These are phyloP conservation scores for Mucor velutinosus DNA, from an alignment of 371 early-diverging fungal species.

Conservation along the genomic window DNA sequence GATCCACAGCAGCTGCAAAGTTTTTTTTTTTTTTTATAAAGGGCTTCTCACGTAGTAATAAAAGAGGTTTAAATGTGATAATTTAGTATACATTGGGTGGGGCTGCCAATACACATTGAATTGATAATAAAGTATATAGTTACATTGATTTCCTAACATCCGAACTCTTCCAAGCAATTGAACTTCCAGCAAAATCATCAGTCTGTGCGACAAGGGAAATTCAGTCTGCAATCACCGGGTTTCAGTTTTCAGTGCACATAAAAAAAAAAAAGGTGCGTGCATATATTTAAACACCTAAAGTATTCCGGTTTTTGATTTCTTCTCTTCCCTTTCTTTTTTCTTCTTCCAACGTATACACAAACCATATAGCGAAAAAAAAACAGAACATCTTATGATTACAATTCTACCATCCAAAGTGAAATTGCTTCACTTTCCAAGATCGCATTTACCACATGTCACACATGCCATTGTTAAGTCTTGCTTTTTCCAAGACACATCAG, in stretches of 20 bases:
- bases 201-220: background rate
- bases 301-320: background rate
- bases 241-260: background rate
- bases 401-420: slow-evolving; percentile 49
- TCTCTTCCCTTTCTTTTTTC: background rate
- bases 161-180: background rate
- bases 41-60: no score
- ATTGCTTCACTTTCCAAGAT: slow-evolving; percentile 48
- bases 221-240: background rate
- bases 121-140: background rate
- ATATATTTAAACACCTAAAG: background rate
- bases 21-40: no score
- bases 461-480: slow-evolving; percentile 70
- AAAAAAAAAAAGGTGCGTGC: background rate
- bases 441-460: slow-evolving; percentile 49
- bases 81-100: no score
- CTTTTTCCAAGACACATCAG: slow-evolving; percentile 51
- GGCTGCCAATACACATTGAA: background rate
- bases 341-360: background rate
- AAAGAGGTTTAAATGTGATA: no score
- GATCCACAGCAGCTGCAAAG: no score
- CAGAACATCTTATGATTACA: slow-evolving; percentile 38
- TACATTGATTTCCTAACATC: background rate
- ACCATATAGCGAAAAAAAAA: background rate
- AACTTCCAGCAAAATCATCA: background rate